Percentiles rank a stretch among this genome's conserved stretches.
These are phyloP conservation scores for Tuber aestivum DNA, from an alignment of 495 filamentous ascomycete species.

Conservation along the genomic window DNA sequence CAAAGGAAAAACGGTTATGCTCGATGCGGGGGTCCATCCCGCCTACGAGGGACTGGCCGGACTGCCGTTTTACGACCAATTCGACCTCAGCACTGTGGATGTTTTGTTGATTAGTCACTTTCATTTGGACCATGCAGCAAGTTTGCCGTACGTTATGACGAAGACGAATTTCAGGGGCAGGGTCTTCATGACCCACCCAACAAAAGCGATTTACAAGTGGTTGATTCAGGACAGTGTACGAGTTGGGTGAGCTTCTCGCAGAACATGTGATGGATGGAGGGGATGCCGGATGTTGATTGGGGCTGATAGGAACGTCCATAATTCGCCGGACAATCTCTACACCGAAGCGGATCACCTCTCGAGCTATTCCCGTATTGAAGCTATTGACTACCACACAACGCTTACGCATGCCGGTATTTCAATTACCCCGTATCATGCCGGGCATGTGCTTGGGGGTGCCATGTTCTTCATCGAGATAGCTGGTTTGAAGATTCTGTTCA, in stretches of 20 bases:
- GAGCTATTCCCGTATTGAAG: conserved; percentile 88
- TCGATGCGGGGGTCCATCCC: conserved; percentile 94
- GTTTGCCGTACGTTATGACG: conserved; percentile 89
- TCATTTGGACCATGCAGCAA: conserved; percentile 94
- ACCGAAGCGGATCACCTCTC: conserved; percentile 90
- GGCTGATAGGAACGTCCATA: conserved; percentile 37
- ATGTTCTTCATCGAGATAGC: conserved; percentile 98
- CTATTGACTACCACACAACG: conserved; percentile 96
- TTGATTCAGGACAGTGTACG: conserved; percentile 93
- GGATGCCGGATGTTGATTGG: background rate
- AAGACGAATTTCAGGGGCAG: conserved; percentile 96
- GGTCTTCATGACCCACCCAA: conserved; percentile 98
- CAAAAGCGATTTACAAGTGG: conserved; percentile 99
- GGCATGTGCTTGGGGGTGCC: conserved; percentile 93
- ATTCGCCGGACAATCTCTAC: conserved; percentile 55
- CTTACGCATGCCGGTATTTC: conserved; percentile 93
- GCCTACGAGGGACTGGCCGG: conserved; percentile 93
- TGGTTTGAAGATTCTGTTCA: conserved; percentile 91
- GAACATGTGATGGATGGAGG: background rate
- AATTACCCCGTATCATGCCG: conserved; percentile 92
- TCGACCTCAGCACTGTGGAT: conserved; percentile 94
- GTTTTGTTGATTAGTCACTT: conserved; percentile 98
- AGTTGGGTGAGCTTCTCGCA: conserved; percentile 52
- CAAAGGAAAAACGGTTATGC: conserved; percentile 99
- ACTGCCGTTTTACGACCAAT: conserved; percentile 96